Percentiles rank a stretch among this genome's conserved stretches.
These are phyloP conservation scores for Solanum chmielewskii DNA, from an alignment of 257 asterid genomes.

Conservation along the genomic window DNA sequence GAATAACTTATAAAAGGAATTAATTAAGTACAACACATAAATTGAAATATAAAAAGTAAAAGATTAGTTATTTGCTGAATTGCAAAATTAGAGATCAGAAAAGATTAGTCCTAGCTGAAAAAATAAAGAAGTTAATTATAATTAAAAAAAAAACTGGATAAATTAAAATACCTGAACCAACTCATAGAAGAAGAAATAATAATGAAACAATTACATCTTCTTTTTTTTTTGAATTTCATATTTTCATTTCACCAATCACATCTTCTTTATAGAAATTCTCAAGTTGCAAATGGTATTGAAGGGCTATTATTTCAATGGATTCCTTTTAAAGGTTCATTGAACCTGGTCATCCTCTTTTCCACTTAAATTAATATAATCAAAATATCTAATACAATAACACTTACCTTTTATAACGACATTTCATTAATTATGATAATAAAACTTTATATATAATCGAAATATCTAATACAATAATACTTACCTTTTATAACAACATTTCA, in stretches of 20 bases:
- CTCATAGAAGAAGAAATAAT: neutral
- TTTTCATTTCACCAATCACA: neutral
- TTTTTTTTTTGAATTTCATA: neutral
- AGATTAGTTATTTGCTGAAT: neutral
- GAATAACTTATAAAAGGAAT: neutral
- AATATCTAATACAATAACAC: neutral
- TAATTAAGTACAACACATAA: neutral
- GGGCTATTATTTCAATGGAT: neutral
- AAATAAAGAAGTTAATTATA: neutral
- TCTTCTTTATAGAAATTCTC: neutral
- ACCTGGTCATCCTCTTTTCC: neutral
- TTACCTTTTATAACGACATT: neutral
- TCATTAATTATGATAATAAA: neutral
- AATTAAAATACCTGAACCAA: neutral
- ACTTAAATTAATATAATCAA: too few relatives aligned
- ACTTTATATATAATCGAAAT: too few relatives aligned
- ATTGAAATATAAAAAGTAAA: neutral
- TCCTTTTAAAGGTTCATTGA: neutral
- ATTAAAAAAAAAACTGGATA: neutral
- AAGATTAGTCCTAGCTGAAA: neutral
- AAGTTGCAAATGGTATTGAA: neutral
- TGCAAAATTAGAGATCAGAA: too few relatives aligned
- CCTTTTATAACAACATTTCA: too few relatives aligned
- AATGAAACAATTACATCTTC: neutral
- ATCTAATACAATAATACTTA: too few relatives aligned